A percentile compares a stretch with the other conserved stretches of the same genome.
phyloP scores from a whole-genome alignment of 441 rosid genomes.

The Viola pubescens region DNA sequence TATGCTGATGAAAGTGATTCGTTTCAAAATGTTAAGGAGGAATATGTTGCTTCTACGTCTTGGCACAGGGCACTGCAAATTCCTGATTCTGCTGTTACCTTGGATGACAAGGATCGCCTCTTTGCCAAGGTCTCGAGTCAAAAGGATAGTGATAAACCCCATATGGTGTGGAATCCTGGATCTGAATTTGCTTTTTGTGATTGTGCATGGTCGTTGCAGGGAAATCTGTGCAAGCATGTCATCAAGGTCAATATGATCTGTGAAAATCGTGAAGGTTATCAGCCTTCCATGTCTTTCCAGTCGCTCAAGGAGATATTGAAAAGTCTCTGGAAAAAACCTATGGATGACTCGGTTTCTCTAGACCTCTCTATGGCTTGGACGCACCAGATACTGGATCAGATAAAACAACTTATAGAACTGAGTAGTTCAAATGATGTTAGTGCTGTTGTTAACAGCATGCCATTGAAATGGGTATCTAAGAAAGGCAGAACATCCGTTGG shows the following conservation, averaged over 20 bases:
- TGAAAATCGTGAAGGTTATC: conserved; percentile 32
- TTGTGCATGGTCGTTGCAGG: conserved; percentile 88
- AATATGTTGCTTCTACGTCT: conserved; percentile 81
- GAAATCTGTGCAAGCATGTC: conserved; percentile 91
- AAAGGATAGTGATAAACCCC: conserved; percentile 38
- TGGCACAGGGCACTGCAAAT: conserved; percentile 83
- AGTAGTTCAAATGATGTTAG: conserved; percentile 46
- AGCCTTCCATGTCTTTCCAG: conserved; percentile 57
- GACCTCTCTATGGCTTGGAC: conserved; percentile 73
- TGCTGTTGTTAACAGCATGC: conserved; percentile 49
- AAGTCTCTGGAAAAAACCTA: conserved; percentile 50
- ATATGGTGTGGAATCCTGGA: conserved; percentile 82
- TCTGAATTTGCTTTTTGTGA: conserved; percentile 92
- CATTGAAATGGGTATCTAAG: conserved; percentile 71
- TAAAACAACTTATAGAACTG: conserved; percentile 59
- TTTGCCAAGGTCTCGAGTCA: conserved; percentile 65
- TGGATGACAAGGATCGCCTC: conserved; percentile 38
- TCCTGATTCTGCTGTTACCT: conserved; percentile 59
- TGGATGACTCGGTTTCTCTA: conserved; percentile 58
- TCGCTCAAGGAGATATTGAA: conserved; percentile 48
- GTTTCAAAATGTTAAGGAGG: conserved; percentile 79
- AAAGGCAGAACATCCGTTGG: conserved; percentile 69
- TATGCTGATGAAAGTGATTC: conserved; percentile 89
- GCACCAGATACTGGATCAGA: conserved; percentile 62
- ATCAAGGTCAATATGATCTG: conserved; percentile 72